phyloP scores from a whole-genome alignment of 768 basidiomycete genomes.

The Galerina sulciceps region DNA sequence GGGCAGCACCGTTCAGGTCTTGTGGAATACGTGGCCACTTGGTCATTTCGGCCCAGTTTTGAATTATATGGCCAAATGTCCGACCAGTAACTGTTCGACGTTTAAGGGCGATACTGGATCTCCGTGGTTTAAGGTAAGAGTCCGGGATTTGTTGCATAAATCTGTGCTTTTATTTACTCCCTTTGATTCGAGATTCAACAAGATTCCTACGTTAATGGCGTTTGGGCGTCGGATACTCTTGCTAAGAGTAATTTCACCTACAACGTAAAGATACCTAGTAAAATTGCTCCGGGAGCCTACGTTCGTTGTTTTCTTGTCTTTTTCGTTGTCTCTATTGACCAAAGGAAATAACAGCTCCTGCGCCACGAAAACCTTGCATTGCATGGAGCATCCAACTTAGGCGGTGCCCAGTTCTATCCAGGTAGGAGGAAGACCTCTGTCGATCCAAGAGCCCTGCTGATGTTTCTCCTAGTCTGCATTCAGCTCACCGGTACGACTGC shows the following conservation, averaged over 20 bases:
- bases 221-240: slow-evolving; percentile 41
- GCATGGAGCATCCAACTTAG: slow-evolving; percentile 33
- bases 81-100: slow-evolving; percentile 35
- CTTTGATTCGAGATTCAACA: slow-evolving; percentile 36
- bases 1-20: slow-evolving; percentile 34
- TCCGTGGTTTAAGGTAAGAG: slow-evolving; percentile 42
- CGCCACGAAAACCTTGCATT: slow-evolving; percentile 44
- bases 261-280: slow-evolving; percentile 40
- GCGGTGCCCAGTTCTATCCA: slow-evolving; percentile 45
- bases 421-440: neutral
- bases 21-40: slow-evolving; percentile 45
- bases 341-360: slow-evolving; percentile 28
- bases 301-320: slow-evolving; percentile 20
- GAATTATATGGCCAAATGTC: slow-evolving; percentile 44
- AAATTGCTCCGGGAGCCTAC: slow-evolving; percentile 40
- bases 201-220: slow-evolving; percentile 35
- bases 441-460: no score
- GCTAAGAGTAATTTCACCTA: slow-evolving; percentile 38
- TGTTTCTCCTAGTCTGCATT: slow-evolving; percentile 32
- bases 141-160: no score
- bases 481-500: slow-evolving; percentile 32
- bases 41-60: slow-evolving; percentile 44
- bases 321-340: neutral
- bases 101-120: slow-evolving; percentile 40
- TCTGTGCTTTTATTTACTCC: neutral